These are phyloP conservation scores for Suhomyces maxii DNA, from an alignment of 1,139 yeast genomes.

Conservation along the genomic window DNA sequence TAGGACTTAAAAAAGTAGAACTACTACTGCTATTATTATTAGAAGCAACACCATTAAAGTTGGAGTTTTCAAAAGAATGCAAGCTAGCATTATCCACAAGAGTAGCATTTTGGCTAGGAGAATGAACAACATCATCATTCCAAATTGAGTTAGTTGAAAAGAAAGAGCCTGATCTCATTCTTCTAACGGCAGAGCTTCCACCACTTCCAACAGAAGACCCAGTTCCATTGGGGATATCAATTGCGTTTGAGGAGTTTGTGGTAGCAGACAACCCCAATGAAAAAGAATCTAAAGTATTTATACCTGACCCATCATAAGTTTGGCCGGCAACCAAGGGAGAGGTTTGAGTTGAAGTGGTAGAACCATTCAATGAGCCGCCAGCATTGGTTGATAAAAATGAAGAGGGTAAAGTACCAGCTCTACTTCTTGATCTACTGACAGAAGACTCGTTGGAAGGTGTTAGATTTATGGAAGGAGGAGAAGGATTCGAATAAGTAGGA, in stretches of 20 bases:
- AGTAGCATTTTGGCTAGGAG: conserved; percentile 18
- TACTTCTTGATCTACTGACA: conserved; percentile 35
- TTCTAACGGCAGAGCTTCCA: conserved; percentile 15
- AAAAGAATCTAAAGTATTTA: conserved; percentile 20
- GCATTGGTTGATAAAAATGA: conserved; percentile 24
- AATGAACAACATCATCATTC: conserved; percentile 39
- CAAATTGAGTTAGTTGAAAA: conserved; percentile 48
- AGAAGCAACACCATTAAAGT: conserved; percentile 6
- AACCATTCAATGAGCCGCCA: conserved; percentile 1
- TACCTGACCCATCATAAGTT: conserved; percentile 13
- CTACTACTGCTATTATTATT: conserved; percentile 20
- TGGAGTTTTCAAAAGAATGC: conserved; percentile 17
- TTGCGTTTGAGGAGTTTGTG: conserved; percentile 19
- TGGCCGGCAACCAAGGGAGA: conserved; percentile 21
- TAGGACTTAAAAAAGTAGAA: conserved; percentile 33
- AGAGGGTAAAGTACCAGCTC: conserved; percentile 62
- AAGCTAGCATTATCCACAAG: conserved; percentile 17
- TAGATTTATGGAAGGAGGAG: conserved; percentile 37
- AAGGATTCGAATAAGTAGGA: conserved; percentile 19
- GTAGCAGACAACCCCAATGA: conserved; percentile 22
- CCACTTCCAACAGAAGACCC: conserved; percentile 3
- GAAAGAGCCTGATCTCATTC: conserved; percentile 47
- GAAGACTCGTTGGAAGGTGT: conserved; percentile 25
- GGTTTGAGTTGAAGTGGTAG: conserved; percentile 13
- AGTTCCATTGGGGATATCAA: conserved; percentile 19